phyloP scores from a whole-genome alignment of 2,329 filamentous ascomycete species.

The Fusarium albidum region DNA sequence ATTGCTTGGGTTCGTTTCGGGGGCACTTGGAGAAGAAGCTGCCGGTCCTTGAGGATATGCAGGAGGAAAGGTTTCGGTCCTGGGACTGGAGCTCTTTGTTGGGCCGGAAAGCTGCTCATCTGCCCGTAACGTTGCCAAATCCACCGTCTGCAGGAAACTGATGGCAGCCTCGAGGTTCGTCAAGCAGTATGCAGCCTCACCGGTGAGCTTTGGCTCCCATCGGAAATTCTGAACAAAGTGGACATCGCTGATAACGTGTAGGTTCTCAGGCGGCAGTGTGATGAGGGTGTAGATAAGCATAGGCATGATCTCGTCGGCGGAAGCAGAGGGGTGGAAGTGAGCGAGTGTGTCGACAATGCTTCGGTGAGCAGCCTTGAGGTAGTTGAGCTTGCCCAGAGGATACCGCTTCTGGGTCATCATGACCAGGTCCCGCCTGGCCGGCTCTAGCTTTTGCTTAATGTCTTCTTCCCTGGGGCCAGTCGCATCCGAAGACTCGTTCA shows the following conservation, averaged over 20 bases:
- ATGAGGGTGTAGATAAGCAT: slow-evolving; percentile 97
- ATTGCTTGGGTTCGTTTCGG: slow-evolving; percentile 44
- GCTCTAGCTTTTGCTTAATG: slow-evolving; percentile 75
- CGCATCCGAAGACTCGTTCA: slow-evolving; percentile 64
- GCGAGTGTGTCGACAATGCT: slow-evolving; percentile 88
- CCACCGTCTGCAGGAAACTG: slow-evolving; percentile 93
- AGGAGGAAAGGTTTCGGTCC: slow-evolving; percentile 64
- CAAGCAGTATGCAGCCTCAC: slow-evolving; percentile 94
- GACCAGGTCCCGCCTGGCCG: slow-evolving; percentile 73
- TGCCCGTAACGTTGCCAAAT: slow-evolving; percentile 84
- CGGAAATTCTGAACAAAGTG: slow-evolving; percentile 94
- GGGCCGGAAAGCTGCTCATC: slow-evolving; percentile 79
- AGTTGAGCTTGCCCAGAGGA: slow-evolving; percentile 89
- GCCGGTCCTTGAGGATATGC: slow-evolving; percentile 59
- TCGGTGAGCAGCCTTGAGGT: slow-evolving; percentile 89
- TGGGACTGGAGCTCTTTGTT: slow-evolving; percentile 61
- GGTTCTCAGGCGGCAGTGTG: slow-evolving; percentile 83
- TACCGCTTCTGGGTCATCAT: slow-evolving; percentile 89
- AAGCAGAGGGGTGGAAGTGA: slow-evolving; percentile 78
- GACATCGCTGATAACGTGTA: slow-evolving; percentile 93
- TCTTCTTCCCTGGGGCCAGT: slow-evolving; percentile 69
- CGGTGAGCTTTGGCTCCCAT: slow-evolving; percentile 84
- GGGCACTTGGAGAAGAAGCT: slow-evolving; percentile 42
- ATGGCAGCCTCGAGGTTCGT: slow-evolving; percentile 96
- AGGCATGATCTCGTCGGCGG: slow-evolving; percentile 95